phyloP scores from a whole-genome alignment of 75 land plant genomes.

The Selaginella tamariscina region DNA sequence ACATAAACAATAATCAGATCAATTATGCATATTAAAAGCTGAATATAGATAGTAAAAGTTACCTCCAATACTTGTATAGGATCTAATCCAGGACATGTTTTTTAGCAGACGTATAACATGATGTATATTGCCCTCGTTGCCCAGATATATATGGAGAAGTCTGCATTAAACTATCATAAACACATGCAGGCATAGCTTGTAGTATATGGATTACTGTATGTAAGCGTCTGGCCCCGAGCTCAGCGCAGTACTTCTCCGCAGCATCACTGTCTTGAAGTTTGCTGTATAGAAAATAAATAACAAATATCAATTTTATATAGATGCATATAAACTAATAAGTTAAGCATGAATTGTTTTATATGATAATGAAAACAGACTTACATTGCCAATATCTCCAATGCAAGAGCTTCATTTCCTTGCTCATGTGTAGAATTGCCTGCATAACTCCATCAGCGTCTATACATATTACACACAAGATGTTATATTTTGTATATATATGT shows the following conservation, averaged over 20 bases:
- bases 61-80: constrained; percentile 96
- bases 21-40: neutral
- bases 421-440: constrained; percentile 84
- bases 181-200: neutral
- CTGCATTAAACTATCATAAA: neutral
- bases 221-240: constrained; percentile 97
- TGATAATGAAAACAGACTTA: constrained; percentile 32
- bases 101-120: constrained; percentile 61
- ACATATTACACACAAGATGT: no score
- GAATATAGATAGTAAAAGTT: constrained; percentile 1
- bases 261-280: constrained; percentile 93
- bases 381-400: constrained; percentile 85
- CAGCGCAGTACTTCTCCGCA: constrained; percentile 85
- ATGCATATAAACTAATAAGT: no score
- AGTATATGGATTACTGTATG: constrained; percentile 50
- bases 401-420: constrained; percentile 74
- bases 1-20: neutral
- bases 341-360: no score
- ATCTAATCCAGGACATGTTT: constrained; percentile 81
- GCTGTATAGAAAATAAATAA: constrained; percentile 27
- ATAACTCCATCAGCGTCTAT: no score
- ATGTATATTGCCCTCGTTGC: neutral
- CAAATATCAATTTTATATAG: neutral
- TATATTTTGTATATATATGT: no score
- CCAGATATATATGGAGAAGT: neutral